These are phyloP conservation scores for Parasitella parasitica DNA, from an alignment of 371 early-diverging fungal species.

Conservation along the genomic window DNA sequence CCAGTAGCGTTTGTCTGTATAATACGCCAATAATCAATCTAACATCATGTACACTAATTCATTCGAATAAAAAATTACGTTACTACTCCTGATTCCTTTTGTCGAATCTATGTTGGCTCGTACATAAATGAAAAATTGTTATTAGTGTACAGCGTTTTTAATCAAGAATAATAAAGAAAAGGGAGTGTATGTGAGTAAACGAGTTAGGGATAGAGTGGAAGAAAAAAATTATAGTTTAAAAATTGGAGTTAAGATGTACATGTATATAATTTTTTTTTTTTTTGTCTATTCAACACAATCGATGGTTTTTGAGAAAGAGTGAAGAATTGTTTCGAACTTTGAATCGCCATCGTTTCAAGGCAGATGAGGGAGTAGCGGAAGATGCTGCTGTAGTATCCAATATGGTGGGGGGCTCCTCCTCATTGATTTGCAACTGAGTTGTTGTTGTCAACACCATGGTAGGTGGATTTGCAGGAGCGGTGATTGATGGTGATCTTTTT, in stretches of 20 bases:
- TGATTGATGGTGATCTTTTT: background rate
- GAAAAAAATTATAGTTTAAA: no score
- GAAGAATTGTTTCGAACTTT: constrained; percentile 8
- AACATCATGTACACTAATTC: no score
- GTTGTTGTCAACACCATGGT: background rate
- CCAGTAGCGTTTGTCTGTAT: no score
- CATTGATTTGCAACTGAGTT: background rate
- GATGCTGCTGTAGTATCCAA: background rate
- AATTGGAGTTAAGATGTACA: no score
- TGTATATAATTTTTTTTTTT: background rate
- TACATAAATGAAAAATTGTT: no score
- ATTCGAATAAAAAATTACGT: no score
- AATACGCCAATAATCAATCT: no score
- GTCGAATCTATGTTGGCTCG: no score
- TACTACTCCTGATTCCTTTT: no score
- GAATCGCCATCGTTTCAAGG: constrained; percentile 11
- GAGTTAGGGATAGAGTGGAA: no score
- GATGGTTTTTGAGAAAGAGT: constrained; percentile 8
- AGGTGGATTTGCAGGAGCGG: background rate
- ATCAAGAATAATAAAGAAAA: background rate
- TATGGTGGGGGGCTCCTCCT: background rate
- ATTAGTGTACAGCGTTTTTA: no score
- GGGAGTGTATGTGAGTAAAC: no score
- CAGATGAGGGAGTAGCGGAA: background rate
- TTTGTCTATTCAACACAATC: background rate